phyloP scores from a whole-genome alignment of 2,329 filamentous ascomycete genomes.

The Zymoseptoria tritici region DNA sequence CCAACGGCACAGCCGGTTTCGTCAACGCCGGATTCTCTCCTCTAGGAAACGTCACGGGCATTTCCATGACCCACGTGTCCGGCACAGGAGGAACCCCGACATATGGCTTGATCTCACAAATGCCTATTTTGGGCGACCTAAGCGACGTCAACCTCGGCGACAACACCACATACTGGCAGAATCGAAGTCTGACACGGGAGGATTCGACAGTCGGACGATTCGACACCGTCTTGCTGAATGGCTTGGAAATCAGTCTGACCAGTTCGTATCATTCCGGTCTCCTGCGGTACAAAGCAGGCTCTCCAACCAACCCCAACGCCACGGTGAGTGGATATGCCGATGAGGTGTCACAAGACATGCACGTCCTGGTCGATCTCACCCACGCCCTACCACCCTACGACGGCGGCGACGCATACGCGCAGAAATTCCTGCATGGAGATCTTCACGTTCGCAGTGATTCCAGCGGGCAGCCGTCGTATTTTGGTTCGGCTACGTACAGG shows the following conservation, averaged over 20 bases:
- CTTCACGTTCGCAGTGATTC: constrained; percentile 23
- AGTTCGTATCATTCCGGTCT: constrained; percentile 33
- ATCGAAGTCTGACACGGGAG: constrained; percentile 23
- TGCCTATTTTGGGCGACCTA: constrained; percentile 35
- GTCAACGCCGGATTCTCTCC: constrained; percentile 38
- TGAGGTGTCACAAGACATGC: constrained; percentile 24
- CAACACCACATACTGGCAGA: constrained; percentile 38
- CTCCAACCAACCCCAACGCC: constrained; percentile 10
- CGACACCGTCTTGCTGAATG: constrained; percentile 30
- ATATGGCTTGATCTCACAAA: constrained; percentile 37
- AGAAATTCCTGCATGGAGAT: constrained; percentile 15
- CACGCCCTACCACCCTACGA: constrained; percentile 41
- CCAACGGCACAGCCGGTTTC: constrained; percentile 15
- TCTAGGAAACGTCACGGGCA: constrained; percentile 33
- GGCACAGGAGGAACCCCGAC: constrained; percentile 25
- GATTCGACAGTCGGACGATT: constrained; percentile 33
- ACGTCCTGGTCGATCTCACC: constrained; percentile 42
- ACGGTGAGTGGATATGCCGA: not conserved
- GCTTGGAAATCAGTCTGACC: constrained; percentile 30
- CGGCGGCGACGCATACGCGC: constrained; percentile 14
- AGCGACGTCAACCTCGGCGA: constrained; percentile 36
- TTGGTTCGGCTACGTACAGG: constrained; percentile 42
- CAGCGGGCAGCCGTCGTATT: constrained; percentile 30
- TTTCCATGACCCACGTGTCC: constrained; percentile 34
- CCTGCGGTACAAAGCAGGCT: constrained; percentile 33